Evolutionary conservation across 805 yeast species (phyloP).

Genomic region (Ogataea pignaliae): DNA sequence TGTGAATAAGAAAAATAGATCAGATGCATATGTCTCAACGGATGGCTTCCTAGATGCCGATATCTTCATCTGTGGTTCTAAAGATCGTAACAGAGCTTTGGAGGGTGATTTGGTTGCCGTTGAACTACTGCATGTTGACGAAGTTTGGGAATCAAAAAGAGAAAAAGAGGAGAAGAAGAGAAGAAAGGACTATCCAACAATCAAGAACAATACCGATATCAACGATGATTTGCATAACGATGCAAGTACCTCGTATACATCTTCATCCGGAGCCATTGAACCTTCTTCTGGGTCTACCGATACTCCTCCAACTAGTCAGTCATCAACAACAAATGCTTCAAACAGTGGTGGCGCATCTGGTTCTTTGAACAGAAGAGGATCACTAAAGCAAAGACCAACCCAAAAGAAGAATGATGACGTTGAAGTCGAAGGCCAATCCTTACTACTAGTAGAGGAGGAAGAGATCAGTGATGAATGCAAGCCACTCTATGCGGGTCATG

Average conservation of each 20-base stretch:
- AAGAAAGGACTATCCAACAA: constrained; percentile 41
- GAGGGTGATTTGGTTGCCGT: constrained; percentile 97
- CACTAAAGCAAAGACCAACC: constrained; percentile 90
- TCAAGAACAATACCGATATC: constrained; percentile 32
- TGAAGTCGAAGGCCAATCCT: constrained; percentile 96
- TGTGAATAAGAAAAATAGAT: constrained; percentile 92
- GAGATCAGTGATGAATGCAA: constrained; percentile 89
- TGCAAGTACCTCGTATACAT: constrained; percentile 54
- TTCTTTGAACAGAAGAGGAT: constrained; percentile 71
- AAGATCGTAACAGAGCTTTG: constrained; percentile 94
- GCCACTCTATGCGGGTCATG: constrained; percentile 96
- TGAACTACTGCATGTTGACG: constrained; percentile 90
- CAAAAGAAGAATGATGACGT: constrained; percentile 98
- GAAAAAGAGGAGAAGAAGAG: constrained; percentile 97
- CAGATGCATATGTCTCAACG: constrained; percentile 97
- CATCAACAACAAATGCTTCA: constrained; percentile 25
- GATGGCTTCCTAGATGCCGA: constrained; percentile 96
- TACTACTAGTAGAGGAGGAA: constrained; percentile 89
- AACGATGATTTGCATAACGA: constrained; percentile 76
- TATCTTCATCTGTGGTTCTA: constrained; percentile 95
- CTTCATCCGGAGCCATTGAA: constrained; percentile 23
- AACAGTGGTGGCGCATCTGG: constrained; percentile 32
- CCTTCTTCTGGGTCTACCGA: constrained; percentile 32
- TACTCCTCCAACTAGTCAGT: constrained; percentile 32
- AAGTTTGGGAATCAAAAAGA: constrained; percentile 94